These are phyloP conservation scores for Anacardium occidentale DNA, from an alignment of 345 rosid species.

Conservation along the genomic window DNA sequence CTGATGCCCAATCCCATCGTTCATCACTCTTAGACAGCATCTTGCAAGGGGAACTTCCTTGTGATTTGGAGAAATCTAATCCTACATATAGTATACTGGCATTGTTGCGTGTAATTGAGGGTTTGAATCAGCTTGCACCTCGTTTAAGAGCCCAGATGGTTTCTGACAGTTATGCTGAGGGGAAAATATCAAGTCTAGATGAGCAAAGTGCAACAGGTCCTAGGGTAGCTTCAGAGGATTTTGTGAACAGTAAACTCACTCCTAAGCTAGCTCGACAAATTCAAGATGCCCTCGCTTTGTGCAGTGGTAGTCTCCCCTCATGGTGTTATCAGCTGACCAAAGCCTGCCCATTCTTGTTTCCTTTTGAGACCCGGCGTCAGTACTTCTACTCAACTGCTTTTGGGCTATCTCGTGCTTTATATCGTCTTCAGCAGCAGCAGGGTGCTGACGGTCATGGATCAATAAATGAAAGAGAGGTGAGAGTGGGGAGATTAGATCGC, in stretches of 20 bases:
- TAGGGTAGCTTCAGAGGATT: slow-evolving; percentile 76
- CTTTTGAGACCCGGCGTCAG: slow-evolving; percentile 95
- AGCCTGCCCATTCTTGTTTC: slow-evolving; percentile 96
- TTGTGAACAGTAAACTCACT: slow-evolving; percentile 84
- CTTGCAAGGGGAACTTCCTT: slow-evolving; percentile 84
- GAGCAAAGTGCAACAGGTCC: slow-evolving; percentile 50
- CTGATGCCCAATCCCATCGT: slow-evolving; percentile 50
- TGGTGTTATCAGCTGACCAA: slow-evolving; percentile 98
- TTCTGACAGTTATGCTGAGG: slow-evolving; percentile 70
- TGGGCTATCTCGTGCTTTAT: slow-evolving; percentile 94
- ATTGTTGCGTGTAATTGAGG: slow-evolving; percentile 81
- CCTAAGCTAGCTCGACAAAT: slow-evolving; percentile 97
- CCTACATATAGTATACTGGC: slow-evolving; percentile 88
- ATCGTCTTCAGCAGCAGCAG: slow-evolving; percentile 99
- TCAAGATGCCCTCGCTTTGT: slow-evolving; percentile 97
- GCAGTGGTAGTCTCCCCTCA: slow-evolving; percentile 97
- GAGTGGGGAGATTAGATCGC: slow-evolving; percentile 94
- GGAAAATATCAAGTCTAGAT: slow-evolving; percentile 49
- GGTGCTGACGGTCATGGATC: slow-evolving; percentile 95
- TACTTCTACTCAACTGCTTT: slow-evolving; percentile 97
- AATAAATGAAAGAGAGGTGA: slow-evolving; percentile 80
- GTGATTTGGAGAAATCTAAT: slow-evolving; percentile 92
- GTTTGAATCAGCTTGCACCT: slow-evolving; percentile 88
- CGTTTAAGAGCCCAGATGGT: slow-evolving; percentile 68
- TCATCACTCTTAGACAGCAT: slow-evolving; percentile 88